Conservation (phyloP, 805 yeast genomes). For the Candida ascalaphidarum region DNA sequence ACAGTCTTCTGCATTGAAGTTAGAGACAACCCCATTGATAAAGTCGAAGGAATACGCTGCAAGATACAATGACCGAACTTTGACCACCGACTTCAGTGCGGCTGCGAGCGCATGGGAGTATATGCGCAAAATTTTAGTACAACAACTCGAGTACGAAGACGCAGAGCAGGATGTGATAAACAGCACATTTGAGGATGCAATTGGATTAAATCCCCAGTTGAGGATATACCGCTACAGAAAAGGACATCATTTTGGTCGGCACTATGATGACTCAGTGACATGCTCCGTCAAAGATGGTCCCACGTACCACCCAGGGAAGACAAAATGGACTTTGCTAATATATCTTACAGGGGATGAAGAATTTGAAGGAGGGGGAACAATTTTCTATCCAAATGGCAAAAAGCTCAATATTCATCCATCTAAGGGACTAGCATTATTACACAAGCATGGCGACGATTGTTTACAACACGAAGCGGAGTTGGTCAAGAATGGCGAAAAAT, state of each 20-base stretch:
- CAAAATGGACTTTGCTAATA: conserved; percentile 53
- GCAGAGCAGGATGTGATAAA: conserved; percentile 15
- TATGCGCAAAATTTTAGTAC: conserved; percentile 20
- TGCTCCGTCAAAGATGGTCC: conserved; percentile 17
- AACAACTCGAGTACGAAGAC: conserved; percentile 18
- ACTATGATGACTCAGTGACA: conserved; percentile 50
- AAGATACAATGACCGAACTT: conserved; percentile 45
- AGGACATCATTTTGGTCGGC: conserved; percentile 55
- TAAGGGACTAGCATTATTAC: conserved; percentile 50
- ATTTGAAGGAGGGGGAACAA: conserved; percentile 52
- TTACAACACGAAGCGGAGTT: conserved; percentile 48
- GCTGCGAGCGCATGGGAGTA: conserved; percentile 35
- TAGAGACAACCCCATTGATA: conserved; percentile 41
- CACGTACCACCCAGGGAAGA: conserved; percentile 22
- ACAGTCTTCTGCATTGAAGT: conserved; percentile 1
- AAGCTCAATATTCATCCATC: conserved; percentile 36
- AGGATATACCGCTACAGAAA: conserved; percentile 45
- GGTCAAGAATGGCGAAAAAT: conserved; percentile 45
- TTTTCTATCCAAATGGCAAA: conserved; percentile 32
- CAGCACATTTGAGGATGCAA: conserved; percentile 26
- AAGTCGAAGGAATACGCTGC: conserved; percentile 49
- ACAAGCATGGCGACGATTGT: conserved; percentile 62
- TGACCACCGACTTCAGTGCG: conserved; percentile 30
- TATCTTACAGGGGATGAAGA: conserved; percentile 52
- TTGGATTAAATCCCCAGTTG: conserved; percentile 47